Conservation (phyloP, 2,329 filamentous ascomycete species). For the Coniella lustricola region DNA sequence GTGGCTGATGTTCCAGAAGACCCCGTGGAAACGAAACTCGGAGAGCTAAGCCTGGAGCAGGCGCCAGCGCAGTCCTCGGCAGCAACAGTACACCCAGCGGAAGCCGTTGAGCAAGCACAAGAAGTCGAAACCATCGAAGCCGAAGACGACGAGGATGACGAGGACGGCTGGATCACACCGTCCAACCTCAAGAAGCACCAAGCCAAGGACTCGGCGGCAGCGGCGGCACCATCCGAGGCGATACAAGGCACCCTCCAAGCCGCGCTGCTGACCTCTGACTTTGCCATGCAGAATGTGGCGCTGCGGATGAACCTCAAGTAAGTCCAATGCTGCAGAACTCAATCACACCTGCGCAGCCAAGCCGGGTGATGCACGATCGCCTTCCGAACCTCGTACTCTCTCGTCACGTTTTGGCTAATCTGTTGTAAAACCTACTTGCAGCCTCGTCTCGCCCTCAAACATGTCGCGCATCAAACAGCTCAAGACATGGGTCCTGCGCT, state of each 20-base stretch:
- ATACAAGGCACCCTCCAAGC: constrained; percentile 67
- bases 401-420: neutral
- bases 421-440: constrained; percentile 24
- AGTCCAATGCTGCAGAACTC: neutral
- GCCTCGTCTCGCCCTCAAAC: constrained; percentile 66
- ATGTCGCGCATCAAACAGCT: constrained; percentile 76
- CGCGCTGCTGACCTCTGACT: constrained; percentile 91
- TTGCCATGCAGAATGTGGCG: constrained; percentile 95
- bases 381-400: too few species aligned
- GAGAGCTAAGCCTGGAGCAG: constrained; percentile 21
- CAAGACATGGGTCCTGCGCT: constrained; percentile 84
- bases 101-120: constrained; percentile 23
- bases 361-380: too few species aligned
- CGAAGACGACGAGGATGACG: constrained; percentile 36
- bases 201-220: constrained; percentile 53
- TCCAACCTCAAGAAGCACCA: constrained; percentile 84
- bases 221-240: constrained; percentile 38
- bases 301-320: constrained; percentile 78
- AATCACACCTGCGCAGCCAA: too few species aligned
- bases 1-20: constrained; percentile 3
- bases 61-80: constrained; percentile 24
- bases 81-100: constrained; percentile 21
- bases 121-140: constrained; percentile 27
- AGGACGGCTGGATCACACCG: constrained; percentile 88
- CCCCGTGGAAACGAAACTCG: constrained; percentile 19